These are phyloP conservation scores for Leishmania braziliensis DNA, from an alignment of 208 protist species.

Conservation along the genomic window DNA sequence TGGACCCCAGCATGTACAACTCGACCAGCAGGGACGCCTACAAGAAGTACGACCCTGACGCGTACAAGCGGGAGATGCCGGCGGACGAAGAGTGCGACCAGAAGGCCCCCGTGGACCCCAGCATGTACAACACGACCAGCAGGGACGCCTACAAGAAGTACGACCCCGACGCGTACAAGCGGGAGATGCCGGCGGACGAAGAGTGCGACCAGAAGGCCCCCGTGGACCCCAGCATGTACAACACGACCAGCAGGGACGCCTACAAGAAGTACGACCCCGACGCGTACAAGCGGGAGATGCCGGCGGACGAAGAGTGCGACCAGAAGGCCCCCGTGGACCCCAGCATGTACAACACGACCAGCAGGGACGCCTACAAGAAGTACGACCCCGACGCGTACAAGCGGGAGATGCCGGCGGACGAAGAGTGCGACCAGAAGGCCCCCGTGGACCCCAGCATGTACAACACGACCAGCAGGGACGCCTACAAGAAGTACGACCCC, in stretches of 20 bases:
- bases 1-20: too few species aligned
- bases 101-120: too few species aligned
- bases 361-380: conserved; percentile 41
- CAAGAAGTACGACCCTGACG: too few species aligned
- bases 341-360: conserved; percentile 60
- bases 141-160: too few species aligned
- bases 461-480: conserved; percentile 43
- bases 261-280: background rate
- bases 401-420: conserved; percentile 11
- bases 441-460: conserved; percentile 35
- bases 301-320: background rate
- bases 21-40: too few species aligned
- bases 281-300: conserved; percentile 30
- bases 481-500: conserved; percentile 42
- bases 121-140: too few species aligned
- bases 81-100: too few species aligned
- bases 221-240: too few species aligned
- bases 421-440: conserved; percentile 12
- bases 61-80: too few species aligned
- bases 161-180: background rate
- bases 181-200: background rate
- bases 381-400: conserved; percentile 49
- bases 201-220: background rate
- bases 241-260: too few species aligned
- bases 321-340: conserved; percentile 3